Conservation (phyloP, 805 yeast genomes). For the Teunomyces lycoperdinae region DNA sequence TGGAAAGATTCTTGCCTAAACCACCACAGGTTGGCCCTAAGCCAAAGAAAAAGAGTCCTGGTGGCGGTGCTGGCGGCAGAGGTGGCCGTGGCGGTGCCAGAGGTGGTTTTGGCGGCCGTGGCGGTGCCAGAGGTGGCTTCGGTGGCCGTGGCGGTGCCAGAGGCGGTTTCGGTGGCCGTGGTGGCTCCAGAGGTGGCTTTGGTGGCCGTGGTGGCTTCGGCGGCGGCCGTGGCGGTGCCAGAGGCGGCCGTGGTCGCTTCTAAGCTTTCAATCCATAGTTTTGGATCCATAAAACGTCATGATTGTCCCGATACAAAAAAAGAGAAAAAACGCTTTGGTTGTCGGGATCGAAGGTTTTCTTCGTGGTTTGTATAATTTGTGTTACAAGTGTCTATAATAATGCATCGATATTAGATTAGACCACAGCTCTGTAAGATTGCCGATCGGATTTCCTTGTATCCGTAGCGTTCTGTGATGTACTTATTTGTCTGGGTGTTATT, state of each 20-base stretch:
- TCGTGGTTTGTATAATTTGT: constrained; percentile 9
- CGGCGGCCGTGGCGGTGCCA: constrained; percentile 3
- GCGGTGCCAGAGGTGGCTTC: constrained; percentile 39
- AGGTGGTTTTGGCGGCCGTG: constrained; percentile 23
- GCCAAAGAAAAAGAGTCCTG: constrained; percentile 66
- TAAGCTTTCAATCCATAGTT: constrained; percentile 4
- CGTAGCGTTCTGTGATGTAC: constrained; percentile 40
- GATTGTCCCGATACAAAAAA: background rate
- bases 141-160: constrained; percentile 42
- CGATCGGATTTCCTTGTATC: constrained; percentile 51
- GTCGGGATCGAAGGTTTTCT: constrained; percentile 2
- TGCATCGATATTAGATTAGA: constrained; percentile 9
- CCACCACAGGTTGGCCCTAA: constrained; percentile 86
- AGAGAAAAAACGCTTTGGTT: background rate
- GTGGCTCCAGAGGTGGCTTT: constrained; percentile 38
- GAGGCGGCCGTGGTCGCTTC: constrained; percentile 22
- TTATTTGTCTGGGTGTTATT: constrained; percentile 47
- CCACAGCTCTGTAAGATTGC: constrained; percentile 57
- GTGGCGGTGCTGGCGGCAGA: constrained; percentile 50
- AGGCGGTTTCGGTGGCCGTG: constrained; percentile 36
- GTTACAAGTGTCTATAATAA: constrained; percentile 3
- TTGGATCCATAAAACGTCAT: background rate
- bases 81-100: constrained; percentile 38
- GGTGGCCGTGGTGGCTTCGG: constrained; percentile 1
- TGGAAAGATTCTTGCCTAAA: constrained; percentile 96